Base-by-base conservation (phyloP, 2,329 filamentous ascomycete genomes). In the Huntiella savannae region DNA sequence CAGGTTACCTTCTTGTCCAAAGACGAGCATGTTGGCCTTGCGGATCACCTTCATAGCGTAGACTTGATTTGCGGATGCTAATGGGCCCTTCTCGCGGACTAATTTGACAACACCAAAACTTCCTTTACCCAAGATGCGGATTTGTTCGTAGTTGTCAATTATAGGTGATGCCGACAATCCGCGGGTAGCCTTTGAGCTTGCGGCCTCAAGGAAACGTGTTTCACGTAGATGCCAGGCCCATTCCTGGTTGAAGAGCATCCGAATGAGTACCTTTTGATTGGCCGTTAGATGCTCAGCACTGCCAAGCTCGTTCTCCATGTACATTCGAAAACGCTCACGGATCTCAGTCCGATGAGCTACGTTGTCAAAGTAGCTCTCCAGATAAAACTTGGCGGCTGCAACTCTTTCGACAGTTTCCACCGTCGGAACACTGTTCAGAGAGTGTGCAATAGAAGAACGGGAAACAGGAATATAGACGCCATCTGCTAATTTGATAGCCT, bases 41-140 rank as follows among this genome's bases (percentile, higher is more conserved):
- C 82, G 77, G 53, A 96, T 96, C 32, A 94, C 82, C 59, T 96
- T 96, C 88, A 96, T 95, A 11, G 91, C 91, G 59, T 80, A 96
- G 0, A 94, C 76, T 48, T 81, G 71, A 8, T 56, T 54, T 4
- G 57, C 50, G 19, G 53, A 55, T 38, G 53, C 50, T 52, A 59
- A 54, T 2, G 53, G 55, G 0, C 53, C 45, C n/a, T 54, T 55
- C 58, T 87, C 81, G 47, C 77, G 77, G 2, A 96, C 87, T 33
- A 98, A 68, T 40, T 80, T 75, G 12, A 98, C 91, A 17, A 94
- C 79, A 0, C 91, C 88, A 61, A 96, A 98, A 57, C 87, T 95
- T 6, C 91, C 88, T 58, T 91, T 93, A 0, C 91, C 87, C 4
- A 96, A 68, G 13, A 92, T 70, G 53, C 86, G 82, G 28, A 96